A percentile compares a stretch with the other conserved stretches of the same genome.
phyloP scores from a whole-genome alignment of 2,329 filamentous ascomycete species.

The Colletotrichum abscissum region DNA sequence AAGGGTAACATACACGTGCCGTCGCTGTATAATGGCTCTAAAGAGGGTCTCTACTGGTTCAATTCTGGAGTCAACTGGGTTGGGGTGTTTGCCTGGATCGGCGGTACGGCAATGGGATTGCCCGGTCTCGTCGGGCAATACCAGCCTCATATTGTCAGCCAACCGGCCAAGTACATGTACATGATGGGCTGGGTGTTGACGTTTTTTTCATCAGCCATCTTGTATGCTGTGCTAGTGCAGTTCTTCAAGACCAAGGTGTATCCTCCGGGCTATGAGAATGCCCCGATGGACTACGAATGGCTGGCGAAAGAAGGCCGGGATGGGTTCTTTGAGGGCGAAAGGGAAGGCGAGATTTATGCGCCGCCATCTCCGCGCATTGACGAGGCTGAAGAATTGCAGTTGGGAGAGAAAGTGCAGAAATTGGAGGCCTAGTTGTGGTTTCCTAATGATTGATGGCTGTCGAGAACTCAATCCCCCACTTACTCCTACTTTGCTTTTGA shows the following conservation, averaged over 20 bases:
- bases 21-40: conserved; percentile 43
- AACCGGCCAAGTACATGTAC: conserved; percentile 43
- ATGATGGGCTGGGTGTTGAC: conserved; percentile 46
- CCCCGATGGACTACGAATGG: conserved; percentile 38
- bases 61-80: conserved; percentile 46
- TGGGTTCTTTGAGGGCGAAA: conserved; percentile 41
- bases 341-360: conserved; percentile 31
- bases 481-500: too few species aligned
- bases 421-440: background rate
- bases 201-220: conserved; percentile 40
- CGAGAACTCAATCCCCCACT: background rate
- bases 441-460: fast-evolving
- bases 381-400: conserved; percentile 15
- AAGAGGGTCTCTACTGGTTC: conserved; percentile 46
- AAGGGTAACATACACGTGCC: conserved; percentile 47
- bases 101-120: conserved; percentile 40
- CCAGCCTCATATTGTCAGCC: conserved; percentile 39
- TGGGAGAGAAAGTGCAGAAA: conserved; percentile 23
- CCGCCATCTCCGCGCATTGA: conserved; percentile 25
- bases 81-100: conserved; percentile 40
- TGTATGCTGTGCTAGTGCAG: conserved; percentile 39
- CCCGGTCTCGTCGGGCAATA: conserved; percentile 43
- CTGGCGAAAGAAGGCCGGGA: conserved; percentile 40
- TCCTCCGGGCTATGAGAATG: conserved; percentile 37
- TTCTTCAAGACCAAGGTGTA: conserved; percentile 40